These are phyloP conservation scores for Aleurites moluccanus DNA, from an alignment of 441 rosid genomes.

Conservation along the genomic window DNA sequence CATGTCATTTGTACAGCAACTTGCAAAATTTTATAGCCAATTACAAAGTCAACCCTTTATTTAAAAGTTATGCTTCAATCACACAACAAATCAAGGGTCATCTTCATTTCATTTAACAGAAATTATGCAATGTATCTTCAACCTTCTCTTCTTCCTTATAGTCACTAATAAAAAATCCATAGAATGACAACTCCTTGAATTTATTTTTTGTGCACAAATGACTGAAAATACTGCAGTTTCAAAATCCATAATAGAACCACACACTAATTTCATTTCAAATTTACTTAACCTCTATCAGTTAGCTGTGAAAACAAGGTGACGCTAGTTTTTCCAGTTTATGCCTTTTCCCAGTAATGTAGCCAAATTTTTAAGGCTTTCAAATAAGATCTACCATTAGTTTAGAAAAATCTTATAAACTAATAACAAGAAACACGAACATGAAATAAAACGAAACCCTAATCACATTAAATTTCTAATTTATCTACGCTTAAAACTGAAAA, in stretches of 20 bases:
- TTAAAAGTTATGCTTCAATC: constrained; percentile 1
- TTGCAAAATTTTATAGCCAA: background rate
- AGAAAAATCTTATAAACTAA: background rate
- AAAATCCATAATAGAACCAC: background rate
- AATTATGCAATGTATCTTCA: background rate
- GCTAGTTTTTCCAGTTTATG: background rate
- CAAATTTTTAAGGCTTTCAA: background rate
- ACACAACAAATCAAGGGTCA: background rate
- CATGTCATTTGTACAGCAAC: background rate
- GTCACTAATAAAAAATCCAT: constrained; percentile 1
- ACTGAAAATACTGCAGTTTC: background rate
- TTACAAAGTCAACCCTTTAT: background rate
- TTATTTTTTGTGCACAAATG: background rate
- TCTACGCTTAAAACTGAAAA: background rate
- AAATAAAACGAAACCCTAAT: background rate
- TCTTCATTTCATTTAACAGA: background rate
- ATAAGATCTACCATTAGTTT: constrained; percentile 10
- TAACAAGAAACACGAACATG: too few relatives aligned
- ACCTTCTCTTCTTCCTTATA: background rate
- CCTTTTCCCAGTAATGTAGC: background rate
- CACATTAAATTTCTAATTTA: background rate
- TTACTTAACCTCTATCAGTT: background rate
- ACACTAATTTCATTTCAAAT: background rate
- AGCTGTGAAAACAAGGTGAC: background rate
- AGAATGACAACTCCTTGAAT: background rate